A percentile compares a stretch with the other conserved stretches of the same genome.
phyloP scores from a whole-genome alignment of 1,284 basidiomycete species.

The Hemileccinum hortonii region DNA sequence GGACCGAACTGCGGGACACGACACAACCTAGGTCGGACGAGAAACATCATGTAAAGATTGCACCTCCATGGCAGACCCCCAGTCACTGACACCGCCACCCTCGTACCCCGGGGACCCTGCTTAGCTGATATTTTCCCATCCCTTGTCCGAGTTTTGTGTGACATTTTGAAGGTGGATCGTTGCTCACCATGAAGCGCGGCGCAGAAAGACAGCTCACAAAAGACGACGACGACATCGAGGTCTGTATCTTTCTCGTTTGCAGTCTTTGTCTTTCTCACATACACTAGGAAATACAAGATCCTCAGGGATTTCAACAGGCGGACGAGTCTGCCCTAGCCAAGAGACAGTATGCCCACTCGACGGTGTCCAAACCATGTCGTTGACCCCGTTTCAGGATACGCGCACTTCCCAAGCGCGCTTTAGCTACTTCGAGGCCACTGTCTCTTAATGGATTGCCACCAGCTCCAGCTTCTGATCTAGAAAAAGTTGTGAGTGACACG shows the following conservation, averaged over 20 bases:
- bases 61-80: no score
- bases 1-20: constrained; percentile 1
- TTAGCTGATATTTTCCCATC: constrained; percentile 26
- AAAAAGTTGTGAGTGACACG: constrained; percentile 27
- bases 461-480: constrained; percentile 12
- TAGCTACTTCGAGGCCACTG: constrained; percentile 21
- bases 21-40: no score
- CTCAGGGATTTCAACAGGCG: constrained; percentile 54
- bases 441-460: constrained; percentile 27
- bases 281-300: constrained; percentile 41
- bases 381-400: constrained; percentile 47
- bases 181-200: constrained; percentile 62
- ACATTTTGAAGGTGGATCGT: constrained; percentile 1
- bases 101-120: constrained; percentile 17
- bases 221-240: constrained; percentile 44
- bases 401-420: constrained; percentile 52
- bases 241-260: constrained; percentile 15
- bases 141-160: background rate
- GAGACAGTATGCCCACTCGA: constrained; percentile 47
- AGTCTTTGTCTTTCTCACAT: constrained; percentile 5
- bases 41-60: no score
- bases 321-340: constrained; percentile 50
- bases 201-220: constrained; percentile 74
- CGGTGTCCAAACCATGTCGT: background rate
- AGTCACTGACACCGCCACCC: no score